Evolutionary conservation across 2,329 filamentous ascomycete genomes (phyloP).

Genomic region (Sordariomycetes sp.): DNA sequence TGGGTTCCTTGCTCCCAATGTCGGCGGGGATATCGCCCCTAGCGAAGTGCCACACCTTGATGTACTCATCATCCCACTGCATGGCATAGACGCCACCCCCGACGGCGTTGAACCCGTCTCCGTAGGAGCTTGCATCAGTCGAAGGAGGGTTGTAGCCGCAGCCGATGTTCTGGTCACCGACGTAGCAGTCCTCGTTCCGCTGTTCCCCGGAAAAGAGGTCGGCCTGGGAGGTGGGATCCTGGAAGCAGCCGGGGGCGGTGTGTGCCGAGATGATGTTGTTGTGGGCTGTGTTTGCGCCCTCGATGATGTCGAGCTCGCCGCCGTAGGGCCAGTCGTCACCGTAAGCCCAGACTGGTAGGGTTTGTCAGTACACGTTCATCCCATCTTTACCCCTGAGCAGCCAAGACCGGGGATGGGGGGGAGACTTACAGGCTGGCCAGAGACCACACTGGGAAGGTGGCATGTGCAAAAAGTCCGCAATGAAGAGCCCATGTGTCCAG

Average conservation of each 20-base stretch:
- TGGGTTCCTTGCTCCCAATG: slow-evolving; percentile 47
- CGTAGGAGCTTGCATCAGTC: slow-evolving; percentile 40
- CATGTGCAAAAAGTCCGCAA: slow-evolving; percentile 67
- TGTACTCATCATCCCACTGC: slow-evolving; percentile 58
- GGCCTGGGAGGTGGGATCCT: slow-evolving; percentile 9
- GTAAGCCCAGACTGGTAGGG: slow-evolving; percentile 39
- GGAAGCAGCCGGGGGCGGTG: slow-evolving; percentile 31
- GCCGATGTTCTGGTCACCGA: slow-evolving; percentile 27
- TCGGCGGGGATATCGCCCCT: slow-evolving; percentile 56
- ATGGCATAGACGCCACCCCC: slow-evolving; percentile 63
- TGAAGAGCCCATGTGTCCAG: slow-evolving; percentile 59
- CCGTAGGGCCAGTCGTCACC: slow-evolving; percentile 48
- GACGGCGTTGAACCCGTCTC: slow-evolving; percentile 56
- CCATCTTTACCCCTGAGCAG: too few relatives aligned
- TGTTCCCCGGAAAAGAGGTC: slow-evolving; percentile 15
- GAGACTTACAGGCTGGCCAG: slow-evolving; percentile 58
- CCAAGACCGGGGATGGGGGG: too few relatives aligned
- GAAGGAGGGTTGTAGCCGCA: slow-evolving; percentile 32
- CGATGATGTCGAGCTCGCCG: slow-evolving; percentile 63
- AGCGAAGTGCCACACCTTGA: slow-evolving; percentile 71
- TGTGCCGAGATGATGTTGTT: slow-evolving; percentile 55
- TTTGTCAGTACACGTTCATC: too few relatives aligned
- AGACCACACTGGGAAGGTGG: slow-evolving; percentile 60
- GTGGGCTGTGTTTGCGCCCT: slow-evolving; percentile 55
- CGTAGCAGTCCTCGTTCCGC: slow-evolving; percentile 23